These are phyloP conservation scores for Perilla frutescens DNA, from an alignment of 257 asterid genomes.

Conservation along the genomic window DNA sequence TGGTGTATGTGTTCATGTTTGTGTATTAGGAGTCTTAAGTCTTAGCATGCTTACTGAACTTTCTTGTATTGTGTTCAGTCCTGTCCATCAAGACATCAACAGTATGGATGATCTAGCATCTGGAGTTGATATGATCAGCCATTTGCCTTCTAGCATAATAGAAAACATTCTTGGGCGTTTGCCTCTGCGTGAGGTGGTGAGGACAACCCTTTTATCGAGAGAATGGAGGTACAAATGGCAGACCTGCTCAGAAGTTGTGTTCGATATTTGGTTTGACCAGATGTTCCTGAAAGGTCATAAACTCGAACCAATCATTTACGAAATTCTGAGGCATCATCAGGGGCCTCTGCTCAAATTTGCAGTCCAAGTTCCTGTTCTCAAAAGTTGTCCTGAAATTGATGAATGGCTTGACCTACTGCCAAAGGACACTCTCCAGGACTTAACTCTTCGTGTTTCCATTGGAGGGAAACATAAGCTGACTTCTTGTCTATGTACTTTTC, in stretches of 20 bases:
- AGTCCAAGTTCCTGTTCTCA: slow-evolving; percentile 45
- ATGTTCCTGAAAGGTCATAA: slow-evolving; percentile 39
- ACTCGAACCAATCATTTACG: slow-evolving; percentile 42
- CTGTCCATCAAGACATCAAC: background rate
- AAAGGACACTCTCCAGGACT: slow-evolving; percentile 42
- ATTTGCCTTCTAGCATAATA: slow-evolving; percentile 42
- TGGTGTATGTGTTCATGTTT: background rate
- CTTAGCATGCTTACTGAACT: background rate
- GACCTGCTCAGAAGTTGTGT: slow-evolving; percentile 47
- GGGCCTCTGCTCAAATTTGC: slow-evolving; percentile 51
- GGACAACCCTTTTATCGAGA: slow-evolving; percentile 52
- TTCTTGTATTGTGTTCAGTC: slow-evolving; percentile 12
- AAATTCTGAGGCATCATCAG: slow-evolving; percentile 45
- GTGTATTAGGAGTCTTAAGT: background rate
- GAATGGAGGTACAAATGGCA: slow-evolving; percentile 61
- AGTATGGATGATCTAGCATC: slow-evolving; percentile 33
- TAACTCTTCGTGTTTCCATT: slow-evolving; percentile 42
- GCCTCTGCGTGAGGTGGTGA: slow-evolving; percentile 51
- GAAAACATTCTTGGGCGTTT: slow-evolving; percentile 52
- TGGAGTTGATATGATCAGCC: slow-evolving; percentile 39
- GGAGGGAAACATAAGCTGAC: slow-evolving; percentile 45
- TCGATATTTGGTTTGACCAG: slow-evolving; percentile 49
- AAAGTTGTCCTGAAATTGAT: slow-evolving; percentile 41
- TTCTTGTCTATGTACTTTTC: slow-evolving; percentile 42
- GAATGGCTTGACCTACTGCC: slow-evolving; percentile 48